phyloP scores from a whole-genome alignment of 768 basidiomycete genomes.

The Termitomyces sp. region DNA sequence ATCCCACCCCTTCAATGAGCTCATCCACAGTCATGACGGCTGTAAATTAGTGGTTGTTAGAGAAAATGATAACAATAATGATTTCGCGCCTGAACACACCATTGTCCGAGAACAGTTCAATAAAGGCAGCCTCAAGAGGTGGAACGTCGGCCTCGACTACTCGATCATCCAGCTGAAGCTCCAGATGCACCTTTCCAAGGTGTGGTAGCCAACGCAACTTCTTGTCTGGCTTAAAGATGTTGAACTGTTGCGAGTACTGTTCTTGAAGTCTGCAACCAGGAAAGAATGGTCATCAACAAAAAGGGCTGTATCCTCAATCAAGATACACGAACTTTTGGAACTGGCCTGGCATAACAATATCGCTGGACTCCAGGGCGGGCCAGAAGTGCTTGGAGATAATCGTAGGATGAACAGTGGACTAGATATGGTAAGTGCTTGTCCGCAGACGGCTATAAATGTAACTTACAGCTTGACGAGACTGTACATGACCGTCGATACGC shows the following conservation, averaged over 20 bases:
- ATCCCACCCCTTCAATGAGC: conserved; percentile 58
- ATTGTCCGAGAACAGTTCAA: conserved; percentile 79
- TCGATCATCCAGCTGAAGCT: conserved; percentile 81
- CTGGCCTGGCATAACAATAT: conserved; percentile 81
- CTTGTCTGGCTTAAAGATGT: conserved; percentile 90
- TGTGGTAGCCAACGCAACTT: conserved; percentile 85
- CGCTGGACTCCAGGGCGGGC: conserved; percentile 77
- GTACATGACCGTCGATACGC: conserved; percentile 84
- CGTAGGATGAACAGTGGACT: conserved; percentile 81
- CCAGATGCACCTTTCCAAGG: conserved; percentile 78
- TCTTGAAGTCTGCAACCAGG: conserved; percentile 58
- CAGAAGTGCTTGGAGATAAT: conserved; percentile 95
- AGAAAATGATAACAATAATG: neutral
- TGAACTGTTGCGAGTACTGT: conserved; percentile 72
- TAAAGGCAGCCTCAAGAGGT: conserved; percentile 87
- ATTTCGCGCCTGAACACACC: conserved; percentile 30
- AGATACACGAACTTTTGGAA: conserved; percentile 60
- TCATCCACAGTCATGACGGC: conserved; percentile 72
- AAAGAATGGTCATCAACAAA: conserved; percentile 3
- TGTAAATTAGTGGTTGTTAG: conserved; percentile 23
- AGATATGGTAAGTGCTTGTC: neutral
- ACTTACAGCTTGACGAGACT: conserved; percentile 65
- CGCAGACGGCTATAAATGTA: neutral
- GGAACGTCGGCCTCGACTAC: conserved; percentile 71
- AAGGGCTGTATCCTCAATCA: neutral